A percentile compares a stretch with the other conserved stretches of the same genome.
Evolutionary conservation across 768 basidiomycete genomes (phyloP).

Genomic region (Xerocomellus intermedius): DNA sequence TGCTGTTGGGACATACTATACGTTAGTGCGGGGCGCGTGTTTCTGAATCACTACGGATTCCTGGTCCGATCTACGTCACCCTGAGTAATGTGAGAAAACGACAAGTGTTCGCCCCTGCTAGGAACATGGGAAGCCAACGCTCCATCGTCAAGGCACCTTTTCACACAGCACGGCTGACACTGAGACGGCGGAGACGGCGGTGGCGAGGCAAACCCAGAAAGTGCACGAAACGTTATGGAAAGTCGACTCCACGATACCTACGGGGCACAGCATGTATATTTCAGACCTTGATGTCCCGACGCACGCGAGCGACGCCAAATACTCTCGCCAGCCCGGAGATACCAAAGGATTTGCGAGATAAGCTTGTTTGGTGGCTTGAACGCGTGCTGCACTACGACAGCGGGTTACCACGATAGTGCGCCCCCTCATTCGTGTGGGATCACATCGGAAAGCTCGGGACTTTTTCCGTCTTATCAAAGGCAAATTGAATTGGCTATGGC

Average conservation of each 20-base stretch:
- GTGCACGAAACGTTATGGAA: not conserved
- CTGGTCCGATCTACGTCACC: conserved; percentile 16
- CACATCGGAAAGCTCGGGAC: not conserved
- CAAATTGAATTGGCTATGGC: not conserved
- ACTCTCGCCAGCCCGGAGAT: not conserved
- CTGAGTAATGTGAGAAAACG: not conserved
- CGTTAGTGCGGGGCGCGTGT: not conserved
- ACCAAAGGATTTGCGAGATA: not conserved
- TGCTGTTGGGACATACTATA: not conserved
- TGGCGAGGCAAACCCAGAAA: conserved; percentile 2
- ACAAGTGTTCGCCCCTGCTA: conserved; percentile 2
- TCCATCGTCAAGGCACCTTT: conserved; percentile 7
- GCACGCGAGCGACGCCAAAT: not conserved
- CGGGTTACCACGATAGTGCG: not conserved
- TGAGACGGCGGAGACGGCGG: not conserved
- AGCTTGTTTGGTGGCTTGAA: too few relatives aligned
- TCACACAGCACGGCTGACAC: conserved; percentile 7
- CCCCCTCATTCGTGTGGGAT: conserved; percentile 4
- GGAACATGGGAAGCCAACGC: not conserved
- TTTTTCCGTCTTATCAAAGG: not conserved
- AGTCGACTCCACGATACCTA: not conserved
- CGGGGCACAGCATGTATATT: too few relatives aligned
- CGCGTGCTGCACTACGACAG: not conserved
- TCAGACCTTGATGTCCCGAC: not conserved
- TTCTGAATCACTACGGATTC: conserved; percentile 18